Evolutionary conservation across 208 protist genomes (phyloP).

Genomic region (Acanthamoeba royreba): DNA sequence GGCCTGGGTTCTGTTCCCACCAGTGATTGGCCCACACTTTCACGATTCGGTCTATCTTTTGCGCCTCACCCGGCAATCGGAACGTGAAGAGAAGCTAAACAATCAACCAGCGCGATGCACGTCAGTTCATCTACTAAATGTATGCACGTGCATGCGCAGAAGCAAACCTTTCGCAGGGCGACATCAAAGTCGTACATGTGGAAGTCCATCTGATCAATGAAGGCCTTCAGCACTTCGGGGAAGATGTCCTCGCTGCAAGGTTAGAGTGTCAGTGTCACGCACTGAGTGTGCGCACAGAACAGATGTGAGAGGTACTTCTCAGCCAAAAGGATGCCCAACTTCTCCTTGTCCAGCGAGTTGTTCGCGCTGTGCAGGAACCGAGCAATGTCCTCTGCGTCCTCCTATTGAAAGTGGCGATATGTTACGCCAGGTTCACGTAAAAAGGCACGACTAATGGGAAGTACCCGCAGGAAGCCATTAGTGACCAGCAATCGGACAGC

Average conservation of each 20-base stretch:
- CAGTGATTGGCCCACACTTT: no score
- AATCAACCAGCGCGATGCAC: neutral
- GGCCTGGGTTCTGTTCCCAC: no score
- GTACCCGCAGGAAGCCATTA: neutral
- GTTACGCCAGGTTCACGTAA: no score
- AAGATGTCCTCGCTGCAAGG: constrained; percentile 4
- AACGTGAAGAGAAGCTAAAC: neutral
- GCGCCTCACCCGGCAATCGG: no score
- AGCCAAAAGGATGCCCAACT: neutral
- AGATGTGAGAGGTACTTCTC: neutral
- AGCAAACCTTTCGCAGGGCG: neutral
- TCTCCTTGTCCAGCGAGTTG: neutral
- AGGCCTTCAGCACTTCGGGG: neutral
- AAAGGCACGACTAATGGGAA: no score
- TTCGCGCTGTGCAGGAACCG: constrained; percentile 18
- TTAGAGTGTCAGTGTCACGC: no score
- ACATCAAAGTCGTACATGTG: constrained; percentile 15
- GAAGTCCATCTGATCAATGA: constrained; percentile 18
- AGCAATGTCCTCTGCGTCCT: neutral
- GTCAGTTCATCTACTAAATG: neutral
- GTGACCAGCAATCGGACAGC: neutral
- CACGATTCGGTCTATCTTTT: no score
- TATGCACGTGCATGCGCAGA: neutral
- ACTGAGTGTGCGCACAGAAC: no score
- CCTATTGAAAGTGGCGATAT: no score